Conservation (phyloP, 108 stramenopile species). For the Nannochloropsis salina region DNA sequence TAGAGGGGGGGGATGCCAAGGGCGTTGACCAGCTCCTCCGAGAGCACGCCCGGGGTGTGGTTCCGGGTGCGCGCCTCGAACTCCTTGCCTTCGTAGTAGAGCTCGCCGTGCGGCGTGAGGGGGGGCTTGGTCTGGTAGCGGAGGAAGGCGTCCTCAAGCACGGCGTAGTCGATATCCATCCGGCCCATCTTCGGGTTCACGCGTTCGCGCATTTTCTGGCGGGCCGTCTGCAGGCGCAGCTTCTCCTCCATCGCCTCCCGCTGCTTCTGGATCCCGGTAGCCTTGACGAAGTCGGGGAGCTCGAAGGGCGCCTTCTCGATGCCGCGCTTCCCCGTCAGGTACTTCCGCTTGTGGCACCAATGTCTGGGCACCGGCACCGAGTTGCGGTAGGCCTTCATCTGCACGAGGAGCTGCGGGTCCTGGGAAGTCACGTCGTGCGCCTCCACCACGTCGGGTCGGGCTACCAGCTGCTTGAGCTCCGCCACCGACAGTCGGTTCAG, state of each 20-base stretch:
- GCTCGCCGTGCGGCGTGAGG: slow-evolving; percentile 64
- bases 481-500: slow-evolving; percentile 82
- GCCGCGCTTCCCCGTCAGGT: slow-evolving; percentile 81
- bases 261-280: slow-evolving; percentile 89
- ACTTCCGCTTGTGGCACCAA: slow-evolving; percentile 97
- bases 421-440: slow-evolving; percentile 92
- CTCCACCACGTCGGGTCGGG: slow-evolving; percentile 73
- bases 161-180: slow-evolving; percentile 94
- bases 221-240: slow-evolving; percentile 67
- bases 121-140: slow-evolving; percentile 90
- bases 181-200: slow-evolving; percentile 82
- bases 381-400: slow-evolving; percentile 73
- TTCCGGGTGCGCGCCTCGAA: slow-evolving; percentile 64
- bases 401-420: slow-evolving; percentile 84
- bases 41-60: slow-evolving; percentile 57
- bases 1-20: slow-evolving; percentile 67
- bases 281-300: slow-evolving; percentile 92
- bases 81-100: slow-evolving; percentile 98
- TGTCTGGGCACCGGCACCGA: slow-evolving; percentile 92
- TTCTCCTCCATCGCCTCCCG: slow-evolving; percentile 74
- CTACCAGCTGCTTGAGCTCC: slow-evolving; percentile 75
- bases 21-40: slow-evolving; percentile 67
- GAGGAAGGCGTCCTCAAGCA: slow-evolving; percentile 96
- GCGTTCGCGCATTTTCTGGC: slow-evolving; percentile 78
- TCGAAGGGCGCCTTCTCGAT: slow-evolving; percentile 87